Evolutionary conservation across 768 basidiomycete species (phyloP).

Genomic region (Sporobolomyces pararoseus): DNA sequence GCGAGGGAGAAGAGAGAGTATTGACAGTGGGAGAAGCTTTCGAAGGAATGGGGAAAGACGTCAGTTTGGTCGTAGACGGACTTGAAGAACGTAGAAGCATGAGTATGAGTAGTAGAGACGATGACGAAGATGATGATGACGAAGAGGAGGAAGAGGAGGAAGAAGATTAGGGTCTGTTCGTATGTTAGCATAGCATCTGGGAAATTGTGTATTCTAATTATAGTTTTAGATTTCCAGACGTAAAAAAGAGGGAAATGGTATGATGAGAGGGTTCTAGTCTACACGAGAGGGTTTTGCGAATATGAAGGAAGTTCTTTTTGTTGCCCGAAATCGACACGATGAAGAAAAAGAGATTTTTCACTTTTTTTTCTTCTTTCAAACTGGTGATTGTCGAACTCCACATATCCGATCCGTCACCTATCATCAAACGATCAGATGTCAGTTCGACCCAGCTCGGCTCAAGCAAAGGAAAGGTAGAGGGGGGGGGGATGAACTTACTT

Average conservation of each 20-base stretch:
- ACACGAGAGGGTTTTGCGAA: too few relatives aligned
- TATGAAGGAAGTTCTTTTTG: too few relatives aligned
- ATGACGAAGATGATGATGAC: slow-evolving; percentile 59
- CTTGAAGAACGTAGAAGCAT: slow-evolving; percentile 60
- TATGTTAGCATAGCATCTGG: too few relatives aligned
- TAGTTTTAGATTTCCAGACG: too few relatives aligned
- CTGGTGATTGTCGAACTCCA: slow-evolving; percentile 34
- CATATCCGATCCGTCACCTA: slow-evolving; percentile 70
- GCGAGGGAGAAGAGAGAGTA: slow-evolving; percentile 50
- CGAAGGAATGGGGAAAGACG: slow-evolving; percentile 43
- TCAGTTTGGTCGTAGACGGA: slow-evolving; percentile 46
- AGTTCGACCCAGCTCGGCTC: too few relatives aligned
- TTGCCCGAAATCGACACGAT: too few relatives aligned
- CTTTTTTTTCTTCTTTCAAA: slow-evolving; percentile 3
- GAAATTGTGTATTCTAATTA: too few relatives aligned
- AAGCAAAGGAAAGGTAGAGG: not conserved
- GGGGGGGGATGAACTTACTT: slow-evolving; percentile 61
- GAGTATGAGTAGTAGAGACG: slow-evolving; percentile 44
- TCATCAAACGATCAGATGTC: too few relatives aligned
- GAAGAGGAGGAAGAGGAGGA: slow-evolving; percentile 49
- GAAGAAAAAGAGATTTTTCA: too few relatives aligned
- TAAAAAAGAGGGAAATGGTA: too few relatives aligned
- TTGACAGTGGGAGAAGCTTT: slow-evolving; percentile 42
- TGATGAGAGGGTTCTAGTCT: too few relatives aligned
- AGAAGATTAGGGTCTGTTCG: not conserved